phyloP scores from a whole-genome alignment of 768 basidiomycete species.

The Harrya chromipes region DNA sequence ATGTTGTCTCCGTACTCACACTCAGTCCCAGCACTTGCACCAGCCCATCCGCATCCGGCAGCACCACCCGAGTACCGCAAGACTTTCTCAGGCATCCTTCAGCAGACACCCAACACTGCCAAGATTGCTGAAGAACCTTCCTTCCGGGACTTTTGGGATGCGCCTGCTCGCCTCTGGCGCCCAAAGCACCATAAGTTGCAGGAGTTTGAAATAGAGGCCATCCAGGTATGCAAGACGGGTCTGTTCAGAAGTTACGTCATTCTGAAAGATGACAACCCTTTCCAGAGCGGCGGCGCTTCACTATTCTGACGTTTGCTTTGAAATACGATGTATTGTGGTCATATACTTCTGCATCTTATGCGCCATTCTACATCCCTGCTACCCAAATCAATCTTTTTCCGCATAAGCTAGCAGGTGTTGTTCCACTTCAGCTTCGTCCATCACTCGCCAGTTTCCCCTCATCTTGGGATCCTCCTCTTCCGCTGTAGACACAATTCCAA shows the following conservation, averaged over 20 bases:
- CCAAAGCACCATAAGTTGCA: constrained; percentile 47
- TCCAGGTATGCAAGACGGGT: constrained; percentile 49
- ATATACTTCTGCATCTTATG: too few species aligned
- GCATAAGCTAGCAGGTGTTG: constrained; percentile 79
- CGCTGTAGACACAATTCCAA: constrained; percentile 82
- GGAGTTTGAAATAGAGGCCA: constrained; percentile 61
- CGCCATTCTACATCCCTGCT: neutral
- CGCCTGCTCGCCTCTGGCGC: constrained; percentile 57
- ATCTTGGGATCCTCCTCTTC: constrained; percentile 72
- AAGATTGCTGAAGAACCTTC: constrained; percentile 6
- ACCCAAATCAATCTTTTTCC: constrained; percentile 70
- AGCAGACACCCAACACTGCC: constrained; percentile 26
- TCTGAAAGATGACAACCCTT: constrained; percentile 2
- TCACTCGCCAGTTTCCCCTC: constrained; percentile 74
- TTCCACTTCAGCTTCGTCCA: constrained; percentile 77
- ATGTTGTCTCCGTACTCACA: neutral
- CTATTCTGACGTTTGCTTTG: constrained; percentile 28
- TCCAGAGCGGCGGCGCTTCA: constrained; percentile 66
- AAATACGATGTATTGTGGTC: neutral
- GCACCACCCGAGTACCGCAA: constrained; percentile 61
- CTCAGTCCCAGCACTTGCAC: constrained; percentile 34
- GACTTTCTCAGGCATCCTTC: constrained; percentile 44
- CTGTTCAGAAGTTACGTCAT: neutral
- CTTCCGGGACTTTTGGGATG: constrained; percentile 63
- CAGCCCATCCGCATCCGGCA: constrained; percentile 58